Conservation (phyloP, 2,329 filamentous ascomycete genomes). For the Ophiostoma angusticollis region DNA sequence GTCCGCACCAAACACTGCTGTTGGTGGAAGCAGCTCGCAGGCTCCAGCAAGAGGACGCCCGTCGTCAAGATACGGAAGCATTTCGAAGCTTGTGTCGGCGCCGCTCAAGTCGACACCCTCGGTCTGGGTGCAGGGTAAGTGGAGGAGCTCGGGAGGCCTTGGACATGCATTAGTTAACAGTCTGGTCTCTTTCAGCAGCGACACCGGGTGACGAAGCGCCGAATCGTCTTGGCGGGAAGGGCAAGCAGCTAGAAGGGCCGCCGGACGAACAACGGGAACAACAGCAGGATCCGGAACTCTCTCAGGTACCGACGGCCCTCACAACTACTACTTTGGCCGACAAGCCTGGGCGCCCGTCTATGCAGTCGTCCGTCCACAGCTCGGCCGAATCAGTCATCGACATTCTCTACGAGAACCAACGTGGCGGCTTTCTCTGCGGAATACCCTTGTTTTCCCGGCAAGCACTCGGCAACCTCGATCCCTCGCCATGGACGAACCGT, state of each 20-base stretch:
- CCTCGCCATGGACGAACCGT: conserved; percentile 71
- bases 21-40: not conserved
- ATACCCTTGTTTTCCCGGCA: conserved; percentile 78
- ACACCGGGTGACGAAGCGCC: not conserved
- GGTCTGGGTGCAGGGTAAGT: conserved; percentile 1
- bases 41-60: not conserved
- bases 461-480: conserved; percentile 76
- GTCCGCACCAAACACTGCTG: not conserved
- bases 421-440: conserved; percentile 80
- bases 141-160: too few species aligned
- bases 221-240: not conserved
- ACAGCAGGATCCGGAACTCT: not conserved
- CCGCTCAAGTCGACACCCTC: not conserved
- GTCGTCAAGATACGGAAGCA: conserved; percentile 1
- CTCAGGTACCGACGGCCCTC: too few species aligned
- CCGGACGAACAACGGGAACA: not conserved
- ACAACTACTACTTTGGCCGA: not conserved
- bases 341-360: conserved; percentile 1
- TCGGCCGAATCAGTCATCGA: conserved; percentile 52
- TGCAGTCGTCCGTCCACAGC: not conserved
- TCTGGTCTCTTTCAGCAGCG: not conserved
- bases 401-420: conserved; percentile 88
- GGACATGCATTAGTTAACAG: too few species aligned
- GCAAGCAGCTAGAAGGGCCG: not conserved
- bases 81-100: not conserved